Percentiles rank a stretch among this genome's conserved stretches.
phyloP scores from a whole-genome alignment of 805 yeast species.

The Maudiozyma serrabonitensis region DNA sequence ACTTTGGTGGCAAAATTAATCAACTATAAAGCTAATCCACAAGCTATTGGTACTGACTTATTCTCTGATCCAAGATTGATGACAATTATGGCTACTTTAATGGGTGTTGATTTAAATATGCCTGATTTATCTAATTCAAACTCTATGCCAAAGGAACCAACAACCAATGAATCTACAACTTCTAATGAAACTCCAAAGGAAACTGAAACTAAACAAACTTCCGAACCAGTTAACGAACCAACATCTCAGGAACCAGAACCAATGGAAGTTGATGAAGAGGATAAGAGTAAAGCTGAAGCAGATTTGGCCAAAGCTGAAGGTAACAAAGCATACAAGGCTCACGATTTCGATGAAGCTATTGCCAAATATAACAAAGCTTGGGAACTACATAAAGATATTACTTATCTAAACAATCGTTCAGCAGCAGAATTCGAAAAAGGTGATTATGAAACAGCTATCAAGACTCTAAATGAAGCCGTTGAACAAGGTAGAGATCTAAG shows the following conservation, averaged over 20 bases:
- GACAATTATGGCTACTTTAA: slow-evolving; percentile 75
- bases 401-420: slow-evolving; percentile 90
- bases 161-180: background rate
- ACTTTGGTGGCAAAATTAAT: slow-evolving; percentile 56
- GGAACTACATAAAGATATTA: slow-evolving; percentile 71
- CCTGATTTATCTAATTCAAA: slow-evolving; percentile 24
- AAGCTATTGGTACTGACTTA: slow-evolving; percentile 58
- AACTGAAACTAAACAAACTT: slow-evolving; percentile 9
- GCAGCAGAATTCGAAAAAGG: slow-evolving; percentile 98
- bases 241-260: slow-evolving; percentile 26
- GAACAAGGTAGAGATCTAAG: slow-evolving; percentile 83
- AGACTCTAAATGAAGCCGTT: slow-evolving; percentile 72
- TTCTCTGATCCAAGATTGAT: slow-evolving; percentile 76
- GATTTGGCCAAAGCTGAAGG: slow-evolving; percentile 75
- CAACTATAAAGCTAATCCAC: slow-evolving; percentile 60
- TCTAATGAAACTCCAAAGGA: slow-evolving; percentile 16
- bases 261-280: slow-evolving; percentile 31
- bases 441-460: slow-evolving; percentile 75
- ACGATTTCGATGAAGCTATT: slow-evolving; percentile 89
- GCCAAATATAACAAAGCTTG: slow-evolving; percentile 79
- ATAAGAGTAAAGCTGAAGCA: slow-evolving; percentile 39
- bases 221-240: slow-evolving; percentile 8
- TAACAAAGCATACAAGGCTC: slow-evolving; percentile 74
- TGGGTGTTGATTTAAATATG: slow-evolving; percentile 69
- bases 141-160: slow-evolving; percentile 23